phyloP scores from a whole-genome alignment of 345 rosid species.

The Dimocarpus longan region DNA sequence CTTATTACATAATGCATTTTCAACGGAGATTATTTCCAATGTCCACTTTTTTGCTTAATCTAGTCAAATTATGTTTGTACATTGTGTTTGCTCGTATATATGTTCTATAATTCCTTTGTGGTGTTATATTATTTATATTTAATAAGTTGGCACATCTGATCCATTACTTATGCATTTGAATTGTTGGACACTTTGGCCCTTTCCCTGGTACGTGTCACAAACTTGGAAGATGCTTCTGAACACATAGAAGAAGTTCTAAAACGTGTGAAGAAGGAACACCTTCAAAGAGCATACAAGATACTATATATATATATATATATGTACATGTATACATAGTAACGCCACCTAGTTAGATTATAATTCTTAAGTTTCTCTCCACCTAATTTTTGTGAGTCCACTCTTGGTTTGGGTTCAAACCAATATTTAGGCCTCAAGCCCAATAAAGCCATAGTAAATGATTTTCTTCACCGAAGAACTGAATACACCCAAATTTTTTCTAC shows the following conservation, averaged over 20 bases:
- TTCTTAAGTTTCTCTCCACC: not conserved
- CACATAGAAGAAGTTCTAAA: constrained; percentile 88
- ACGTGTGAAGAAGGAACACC: constrained; percentile 87
- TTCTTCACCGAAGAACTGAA: not conserved
- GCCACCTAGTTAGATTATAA: too few species aligned
- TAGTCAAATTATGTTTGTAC: not conserved
- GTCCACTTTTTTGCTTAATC: not conserved
- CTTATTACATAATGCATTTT: too few species aligned
- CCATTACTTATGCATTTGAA: not conserved
- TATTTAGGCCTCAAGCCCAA: not conserved
- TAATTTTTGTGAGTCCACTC: too few species aligned
- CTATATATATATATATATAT: not conserved
- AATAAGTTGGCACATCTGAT: not conserved
- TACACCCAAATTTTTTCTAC: not conserved
- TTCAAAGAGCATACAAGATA: constrained; percentile 88
- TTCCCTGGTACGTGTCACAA: constrained; percentile 78
- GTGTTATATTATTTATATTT: not conserved
- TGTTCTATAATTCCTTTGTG: not conserved
- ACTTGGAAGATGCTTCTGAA: constrained; percentile 83
- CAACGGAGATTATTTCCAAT: not conserved
- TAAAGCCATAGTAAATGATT: not conserved
- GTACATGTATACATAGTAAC: too few species aligned
- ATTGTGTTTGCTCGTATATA: not conserved
- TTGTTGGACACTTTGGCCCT: not conserved
- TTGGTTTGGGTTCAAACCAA: not conserved